phyloP scores from a whole-genome alignment of 176 grass and related monocot species.

The Tillandsia fasciculata region DNA sequence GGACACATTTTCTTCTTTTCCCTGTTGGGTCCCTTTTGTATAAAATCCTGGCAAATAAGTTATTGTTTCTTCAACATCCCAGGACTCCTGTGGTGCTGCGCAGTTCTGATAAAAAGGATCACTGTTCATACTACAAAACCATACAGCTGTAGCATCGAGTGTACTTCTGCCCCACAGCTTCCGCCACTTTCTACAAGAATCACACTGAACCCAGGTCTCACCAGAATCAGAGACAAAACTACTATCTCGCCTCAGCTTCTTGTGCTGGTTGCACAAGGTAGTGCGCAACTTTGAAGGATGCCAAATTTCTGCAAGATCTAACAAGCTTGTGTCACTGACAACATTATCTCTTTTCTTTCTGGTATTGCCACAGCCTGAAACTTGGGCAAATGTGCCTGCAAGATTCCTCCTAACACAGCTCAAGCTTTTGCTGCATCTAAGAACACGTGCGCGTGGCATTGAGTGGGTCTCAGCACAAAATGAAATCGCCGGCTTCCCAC shows the following conservation, averaged over 20 bases:
- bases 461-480: conserved; percentile 10
- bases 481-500: conserved; percentile 20
- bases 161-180: conserved; percentile 37
- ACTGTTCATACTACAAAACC: conserved; percentile 97
- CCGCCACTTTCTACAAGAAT: conserved; percentile 92
- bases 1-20: conserved; percentile 62
- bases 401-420: conserved; percentile 53
- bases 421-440: conserved; percentile 39
- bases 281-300: background rate
- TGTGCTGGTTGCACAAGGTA: conserved; percentile 29
- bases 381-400: conserved; percentile 31
- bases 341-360: conserved; percentile 8
- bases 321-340: background rate
- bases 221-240: conserved; percentile 23
- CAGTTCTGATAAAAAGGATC: conserved; percentile 55
- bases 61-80: conserved; percentile 47
- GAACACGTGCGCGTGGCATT: conserved; percentile 26
- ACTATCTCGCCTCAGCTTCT: conserved; percentile 32
- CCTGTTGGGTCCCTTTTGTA: conserved; percentile 45
- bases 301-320: conserved; percentile 2
- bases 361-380: conserved; percentile 9
- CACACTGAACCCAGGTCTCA: conserved; percentile 91
- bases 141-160: conserved; percentile 50
- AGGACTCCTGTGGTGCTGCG: conserved; percentile 47
- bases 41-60: conserved; percentile 90